A percentile compares a stretch with the other conserved stretches of the same genome.
Conservation (phyloP, 176 grass and related monocot genomes). For the Paspalum vaginatum region DNA sequence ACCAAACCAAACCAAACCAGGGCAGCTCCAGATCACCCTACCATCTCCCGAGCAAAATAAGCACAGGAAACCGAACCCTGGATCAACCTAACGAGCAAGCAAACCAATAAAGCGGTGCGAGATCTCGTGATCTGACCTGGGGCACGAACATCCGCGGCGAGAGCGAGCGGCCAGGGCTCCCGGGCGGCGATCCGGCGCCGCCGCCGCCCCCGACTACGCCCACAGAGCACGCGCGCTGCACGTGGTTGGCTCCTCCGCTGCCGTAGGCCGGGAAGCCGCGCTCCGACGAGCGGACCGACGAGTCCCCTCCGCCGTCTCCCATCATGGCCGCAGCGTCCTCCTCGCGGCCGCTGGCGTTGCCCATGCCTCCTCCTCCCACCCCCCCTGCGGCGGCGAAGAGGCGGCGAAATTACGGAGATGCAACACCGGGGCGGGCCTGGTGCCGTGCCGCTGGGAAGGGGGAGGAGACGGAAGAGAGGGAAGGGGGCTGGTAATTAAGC, state of each 20-base stretch:
- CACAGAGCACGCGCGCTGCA: slow-evolving; percentile 45
- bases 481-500: slow-evolving; percentile 46
- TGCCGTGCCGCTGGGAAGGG: slow-evolving; percentile 32
- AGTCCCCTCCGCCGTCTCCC: slow-evolving; percentile 56
- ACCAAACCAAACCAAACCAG: slow-evolving; percentile 19
- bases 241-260: slow-evolving; percentile 38
- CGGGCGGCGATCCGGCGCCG: slow-evolving; percentile 57
- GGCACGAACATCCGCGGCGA: slow-evolving; percentile 98
- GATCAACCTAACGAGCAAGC: slow-evolving; percentile 33
- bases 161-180: slow-evolving; percentile 73
- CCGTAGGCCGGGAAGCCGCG: slow-evolving; percentile 48
- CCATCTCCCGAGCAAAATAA: slow-evolving; percentile 30
- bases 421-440: slow-evolving; percentile 50
- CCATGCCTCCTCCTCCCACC: slow-evolving; percentile 56
- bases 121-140: slow-evolving; percentile 80
- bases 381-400: slow-evolving; percentile 41
- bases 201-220: slow-evolving; percentile 30
- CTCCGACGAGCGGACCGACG: slow-evolving; percentile 58
- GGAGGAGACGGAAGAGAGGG: neutral
- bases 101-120: neutral
- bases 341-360: slow-evolving; percentile 83
- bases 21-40: slow-evolving; percentile 20
- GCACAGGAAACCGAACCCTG: slow-evolving; percentile 25
- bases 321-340: slow-evolving; percentile 52
- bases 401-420: slow-evolving; percentile 57